These are phyloP conservation scores for Dendrocalamus latiflorus DNA, from an alignment of 202 grass and related monocot species.

Conservation along the genomic window DNA sequence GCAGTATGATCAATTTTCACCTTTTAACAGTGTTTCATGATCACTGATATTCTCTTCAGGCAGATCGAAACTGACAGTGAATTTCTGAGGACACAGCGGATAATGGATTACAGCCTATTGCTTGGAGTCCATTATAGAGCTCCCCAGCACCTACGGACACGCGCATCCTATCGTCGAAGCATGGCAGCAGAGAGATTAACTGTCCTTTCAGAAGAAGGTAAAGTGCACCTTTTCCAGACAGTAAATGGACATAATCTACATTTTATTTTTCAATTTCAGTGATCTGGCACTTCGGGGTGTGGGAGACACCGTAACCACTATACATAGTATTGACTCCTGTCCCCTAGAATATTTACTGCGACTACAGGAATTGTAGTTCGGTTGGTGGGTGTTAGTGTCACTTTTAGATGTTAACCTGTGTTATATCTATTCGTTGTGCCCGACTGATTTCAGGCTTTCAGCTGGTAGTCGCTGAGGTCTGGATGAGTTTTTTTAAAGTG, in stretches of 20 bases:
- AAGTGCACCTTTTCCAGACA: not conserved
- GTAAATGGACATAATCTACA: not conserved
- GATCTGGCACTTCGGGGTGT: not conserved
- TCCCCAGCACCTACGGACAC: conserved; percentile 59
- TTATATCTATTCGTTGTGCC: not conserved
- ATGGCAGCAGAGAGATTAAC: conserved; percentile 54
- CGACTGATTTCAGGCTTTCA: not conserved
- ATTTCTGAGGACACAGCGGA: conserved; percentile 70
- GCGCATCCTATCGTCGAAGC: conserved; percentile 39
- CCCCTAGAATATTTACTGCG: not conserved
- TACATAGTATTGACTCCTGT: not conserved
- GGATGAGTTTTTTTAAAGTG: not conserved
- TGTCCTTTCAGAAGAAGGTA: conserved; percentile 80
- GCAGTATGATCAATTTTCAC: conserved; percentile 1
- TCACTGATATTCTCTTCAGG: conserved; percentile 33
- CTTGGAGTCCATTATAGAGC: conserved; percentile 94
- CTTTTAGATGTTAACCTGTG: not conserved
- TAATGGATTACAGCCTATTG: conserved; percentile 98
- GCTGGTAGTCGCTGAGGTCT: not conserved
- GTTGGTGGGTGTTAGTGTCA: not conserved
- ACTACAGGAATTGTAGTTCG: not conserved
- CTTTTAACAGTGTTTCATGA: not conserved
- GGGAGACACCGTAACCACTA: not conserved
- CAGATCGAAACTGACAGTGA: conserved; percentile 84
- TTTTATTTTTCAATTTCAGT: not conserved